Percentiles rank a stretch among this genome's conserved stretches.
Conservation (phyloP, 768 basidiomycete genomes). For the Lactarius evosmus region DNA sequence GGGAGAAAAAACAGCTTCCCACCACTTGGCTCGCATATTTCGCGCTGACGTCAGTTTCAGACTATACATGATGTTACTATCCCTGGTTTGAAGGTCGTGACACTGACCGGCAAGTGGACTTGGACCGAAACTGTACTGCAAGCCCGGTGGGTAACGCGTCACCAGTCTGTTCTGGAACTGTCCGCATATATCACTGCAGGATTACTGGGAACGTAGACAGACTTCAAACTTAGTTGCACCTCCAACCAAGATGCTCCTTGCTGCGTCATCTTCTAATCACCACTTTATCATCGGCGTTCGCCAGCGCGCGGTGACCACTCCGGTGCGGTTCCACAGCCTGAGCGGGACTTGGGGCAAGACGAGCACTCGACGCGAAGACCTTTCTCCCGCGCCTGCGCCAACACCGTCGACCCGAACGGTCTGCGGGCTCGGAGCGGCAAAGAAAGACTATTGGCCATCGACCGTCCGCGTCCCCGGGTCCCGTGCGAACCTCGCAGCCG, state of each 20-base stretch:
- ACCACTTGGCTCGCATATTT: too few species aligned
- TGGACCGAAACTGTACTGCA: background rate
- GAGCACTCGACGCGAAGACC: background rate
- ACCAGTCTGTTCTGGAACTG: constrained; percentile 4
- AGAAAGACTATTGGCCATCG: background rate
- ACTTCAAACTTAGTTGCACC: background rate
- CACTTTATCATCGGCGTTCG: background rate
- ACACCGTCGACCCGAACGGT: background rate
- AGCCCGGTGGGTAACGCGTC: background rate
- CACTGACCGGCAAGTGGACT: background rate
- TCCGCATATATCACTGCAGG: background rate
- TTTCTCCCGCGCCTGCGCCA: background rate
- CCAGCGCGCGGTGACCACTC: constrained; percentile 13
- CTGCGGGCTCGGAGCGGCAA: background rate
- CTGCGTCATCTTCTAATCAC: background rate
- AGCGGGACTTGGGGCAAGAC: constrained; percentile 14
- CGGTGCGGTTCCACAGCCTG: background rate
- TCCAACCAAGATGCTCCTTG: constrained; percentile 2
- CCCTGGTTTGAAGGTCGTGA: background rate
- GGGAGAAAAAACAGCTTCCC: background rate
- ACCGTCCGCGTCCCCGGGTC: constrained; percentile 1
- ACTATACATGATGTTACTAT: background rate
- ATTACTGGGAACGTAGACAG: background rate
- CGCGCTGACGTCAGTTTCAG: background rate
- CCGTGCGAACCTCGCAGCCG: background rate